phyloP scores from a whole-genome alignment of 176 grass and related monocot species.

The Eragrostis curvula region DNA sequence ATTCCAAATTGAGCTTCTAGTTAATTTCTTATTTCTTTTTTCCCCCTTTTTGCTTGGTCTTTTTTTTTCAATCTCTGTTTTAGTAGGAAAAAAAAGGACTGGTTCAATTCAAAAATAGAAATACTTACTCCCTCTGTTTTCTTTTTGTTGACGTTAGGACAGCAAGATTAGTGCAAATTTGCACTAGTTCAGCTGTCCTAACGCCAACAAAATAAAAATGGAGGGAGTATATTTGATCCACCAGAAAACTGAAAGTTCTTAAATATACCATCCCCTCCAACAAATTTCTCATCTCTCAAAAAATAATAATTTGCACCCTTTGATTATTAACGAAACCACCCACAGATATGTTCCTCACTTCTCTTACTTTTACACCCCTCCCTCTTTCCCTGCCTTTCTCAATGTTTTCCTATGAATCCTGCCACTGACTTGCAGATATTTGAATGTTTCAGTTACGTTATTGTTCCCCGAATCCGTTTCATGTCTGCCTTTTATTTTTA shows the following conservation, averaged over 20 bases:
- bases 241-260: not conserved
- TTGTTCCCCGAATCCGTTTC: not conserved
- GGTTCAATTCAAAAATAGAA: not conserved
- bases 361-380: not conserved
- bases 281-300: slow-evolving; percentile 11
- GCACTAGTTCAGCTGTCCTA: no score
- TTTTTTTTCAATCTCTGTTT: not conserved
- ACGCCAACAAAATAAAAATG: no score
- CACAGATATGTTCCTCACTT: not conserved
- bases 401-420: no score
- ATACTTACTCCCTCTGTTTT: no score
- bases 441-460: not conserved
- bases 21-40: not conserved
- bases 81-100: not conserved
- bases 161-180: no score
- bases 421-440: not conserved
- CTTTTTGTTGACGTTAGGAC: no score
- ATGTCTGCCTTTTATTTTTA: not conserved
- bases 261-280: slow-evolving; percentile 21
- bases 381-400: not conserved
- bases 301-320: not conserved
- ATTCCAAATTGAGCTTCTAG: slow-evolving; percentile 17
- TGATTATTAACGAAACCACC: not conserved
- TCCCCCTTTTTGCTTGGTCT: not conserved
- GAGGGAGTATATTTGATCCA: slow-evolving; percentile 7